Percentiles rank a stretch among this genome's conserved stretches.
Evolutionary conservation across 352 stramenopile species (phyloP).

Genomic region (Phytopythium mirpurense): DNA sequence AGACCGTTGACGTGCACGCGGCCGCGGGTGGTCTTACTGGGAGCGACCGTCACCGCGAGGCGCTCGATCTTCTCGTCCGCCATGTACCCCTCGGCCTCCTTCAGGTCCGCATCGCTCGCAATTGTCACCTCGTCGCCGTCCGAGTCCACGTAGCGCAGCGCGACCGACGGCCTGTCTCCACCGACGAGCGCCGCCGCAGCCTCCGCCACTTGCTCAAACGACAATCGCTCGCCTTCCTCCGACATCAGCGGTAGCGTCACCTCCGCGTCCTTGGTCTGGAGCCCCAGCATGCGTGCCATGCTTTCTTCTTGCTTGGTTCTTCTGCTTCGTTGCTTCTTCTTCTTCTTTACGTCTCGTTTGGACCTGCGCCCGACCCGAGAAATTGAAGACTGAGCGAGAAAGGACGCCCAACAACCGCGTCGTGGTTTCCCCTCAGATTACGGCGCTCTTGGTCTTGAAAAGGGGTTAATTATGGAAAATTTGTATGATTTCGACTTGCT

Average conservation of each 20-base stretch:
- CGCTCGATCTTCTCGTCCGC: slow-evolving; percentile 30
- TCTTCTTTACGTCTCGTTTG: slow-evolving; percentile 8
- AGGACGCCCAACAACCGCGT: not conserved
- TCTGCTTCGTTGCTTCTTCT: not conserved
- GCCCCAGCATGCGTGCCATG: slow-evolving; percentile 25
- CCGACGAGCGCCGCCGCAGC: slow-evolving; percentile 15
- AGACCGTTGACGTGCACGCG: slow-evolving; percentile 39
- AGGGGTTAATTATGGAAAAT: not conserved
- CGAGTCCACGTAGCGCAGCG: slow-evolving; percentile 49
- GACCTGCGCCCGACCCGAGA: slow-evolving; percentile 14
- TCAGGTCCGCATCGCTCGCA: slow-evolving; percentile 40
- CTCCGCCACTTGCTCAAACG: slow-evolving; percentile 20
- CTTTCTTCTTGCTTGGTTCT: slow-evolving; percentile 3
- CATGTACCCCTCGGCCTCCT: slow-evolving; percentile 51
- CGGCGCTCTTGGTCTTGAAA: not conserved
- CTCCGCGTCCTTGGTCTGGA: slow-evolving; percentile 12
- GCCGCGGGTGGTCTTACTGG: slow-evolving; percentile 1
- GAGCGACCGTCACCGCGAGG: slow-evolving; percentile 27
- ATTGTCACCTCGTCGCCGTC: slow-evolving; percentile 59
- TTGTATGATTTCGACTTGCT: not conserved
- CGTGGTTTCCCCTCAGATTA: slow-evolving; percentile 4
- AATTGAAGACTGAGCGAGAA: slow-evolving; percentile 21
- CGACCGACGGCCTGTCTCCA: slow-evolving; percentile 15
- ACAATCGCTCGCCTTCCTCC: slow-evolving; percentile 11
- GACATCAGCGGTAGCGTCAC: slow-evolving; percentile 20